These are phyloP conservation scores for Talaromyces sp. DNA, from an alignment of 2,329 filamentous ascomycete genomes.

Conservation along the genomic window DNA sequence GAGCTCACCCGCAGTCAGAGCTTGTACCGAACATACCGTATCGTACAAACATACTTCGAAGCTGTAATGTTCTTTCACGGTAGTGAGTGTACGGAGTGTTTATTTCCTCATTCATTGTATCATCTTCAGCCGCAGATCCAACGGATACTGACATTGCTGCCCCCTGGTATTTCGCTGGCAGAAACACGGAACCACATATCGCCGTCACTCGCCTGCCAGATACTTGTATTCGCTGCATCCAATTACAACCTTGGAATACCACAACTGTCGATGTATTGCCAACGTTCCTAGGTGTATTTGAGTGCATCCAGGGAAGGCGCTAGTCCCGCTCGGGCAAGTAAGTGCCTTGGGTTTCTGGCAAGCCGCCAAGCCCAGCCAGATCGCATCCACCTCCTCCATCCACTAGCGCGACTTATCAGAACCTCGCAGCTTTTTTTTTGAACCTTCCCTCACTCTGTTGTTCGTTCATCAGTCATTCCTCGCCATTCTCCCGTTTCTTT, in stretches of 20 bases:
- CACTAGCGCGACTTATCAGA: conserved; percentile 14
- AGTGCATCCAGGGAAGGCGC: not conserved
- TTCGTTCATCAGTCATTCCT: conserved; percentile 6
- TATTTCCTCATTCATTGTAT: not conserved
- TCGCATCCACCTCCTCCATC: conserved; percentile 10
- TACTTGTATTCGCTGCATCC: not conserved
- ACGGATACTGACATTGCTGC: not conserved
- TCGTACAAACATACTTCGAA: too few relatives aligned
- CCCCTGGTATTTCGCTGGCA: not conserved
- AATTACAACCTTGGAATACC: too few relatives aligned
- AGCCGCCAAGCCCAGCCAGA: conserved; percentile 14
- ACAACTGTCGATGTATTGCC: too few relatives aligned
- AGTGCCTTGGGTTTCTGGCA: not conserved
- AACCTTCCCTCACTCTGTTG: not conserved
- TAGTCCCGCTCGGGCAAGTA: not conserved
- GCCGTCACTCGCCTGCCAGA: not conserved
- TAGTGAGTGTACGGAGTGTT: not conserved
- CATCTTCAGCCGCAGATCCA: conserved; percentile 5
- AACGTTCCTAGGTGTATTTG: too few relatives aligned
- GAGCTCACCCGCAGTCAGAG: not conserved
- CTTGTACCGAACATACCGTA: too few relatives aligned
- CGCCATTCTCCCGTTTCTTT: conserved; percentile 4
- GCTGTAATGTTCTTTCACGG: not conserved
- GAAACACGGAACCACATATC: not conserved
- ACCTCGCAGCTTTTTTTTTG: conserved; percentile 17